These are phyloP conservation scores for Vanrija humicola DNA, from an alignment of 1,284 basidiomycete species.

Conservation along the genomic window DNA sequence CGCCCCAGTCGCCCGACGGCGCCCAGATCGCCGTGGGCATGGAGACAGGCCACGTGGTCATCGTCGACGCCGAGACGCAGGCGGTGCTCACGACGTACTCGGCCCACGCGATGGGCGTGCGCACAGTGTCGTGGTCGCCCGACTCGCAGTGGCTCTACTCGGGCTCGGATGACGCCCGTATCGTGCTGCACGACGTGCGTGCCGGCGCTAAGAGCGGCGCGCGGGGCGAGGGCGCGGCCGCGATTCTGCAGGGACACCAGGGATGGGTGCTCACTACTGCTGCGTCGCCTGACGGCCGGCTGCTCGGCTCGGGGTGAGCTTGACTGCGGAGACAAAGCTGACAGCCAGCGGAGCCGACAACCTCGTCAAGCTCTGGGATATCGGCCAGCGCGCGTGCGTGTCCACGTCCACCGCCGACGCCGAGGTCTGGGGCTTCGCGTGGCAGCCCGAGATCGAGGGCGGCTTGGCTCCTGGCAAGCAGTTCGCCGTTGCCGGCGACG, in stretches of 20 bases:
- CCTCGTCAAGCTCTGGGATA: slow-evolving; percentile 82
- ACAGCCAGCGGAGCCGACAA: slow-evolving; percentile 69
- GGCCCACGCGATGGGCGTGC: slow-evolving; percentile 79
- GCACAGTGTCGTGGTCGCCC: slow-evolving; percentile 75
- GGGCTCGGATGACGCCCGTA: slow-evolving; percentile 80
- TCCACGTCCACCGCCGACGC: slow-evolving; percentile 70
- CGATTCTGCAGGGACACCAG: slow-evolving; percentile 73
- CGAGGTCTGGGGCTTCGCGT: slow-evolving; percentile 80
- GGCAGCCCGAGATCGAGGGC: slow-evolving; percentile 63
- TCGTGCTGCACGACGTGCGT: slow-evolving; percentile 76
- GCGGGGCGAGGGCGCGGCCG: slow-evolving; percentile 63
- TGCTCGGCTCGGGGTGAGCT: slow-evolving; percentile 72
- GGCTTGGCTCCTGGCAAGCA: slow-evolving; percentile 54
- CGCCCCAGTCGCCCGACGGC: slow-evolving; percentile 72
- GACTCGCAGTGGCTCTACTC: slow-evolving; percentile 71
- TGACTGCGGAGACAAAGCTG: neutral
- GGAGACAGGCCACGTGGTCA: slow-evolving; percentile 73
- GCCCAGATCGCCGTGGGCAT: slow-evolving; percentile 68
- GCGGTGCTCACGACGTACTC: slow-evolving; percentile 65
- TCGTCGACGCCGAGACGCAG: slow-evolving; percentile 69
- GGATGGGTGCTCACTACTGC: slow-evolving; percentile 80
- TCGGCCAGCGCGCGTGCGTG: slow-evolving; percentile 68
- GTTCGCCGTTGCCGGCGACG: slow-evolving; percentile 76
- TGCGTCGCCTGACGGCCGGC: slow-evolving; percentile 69
- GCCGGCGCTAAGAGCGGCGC: slow-evolving; percentile 32